Percentiles rank a stretch among this genome's conserved stretches.
Evolutionary conservation across 2,329 filamentous ascomycete genomes (phyloP).

Genomic region (Pseudogymnoascus sp.): DNA sequence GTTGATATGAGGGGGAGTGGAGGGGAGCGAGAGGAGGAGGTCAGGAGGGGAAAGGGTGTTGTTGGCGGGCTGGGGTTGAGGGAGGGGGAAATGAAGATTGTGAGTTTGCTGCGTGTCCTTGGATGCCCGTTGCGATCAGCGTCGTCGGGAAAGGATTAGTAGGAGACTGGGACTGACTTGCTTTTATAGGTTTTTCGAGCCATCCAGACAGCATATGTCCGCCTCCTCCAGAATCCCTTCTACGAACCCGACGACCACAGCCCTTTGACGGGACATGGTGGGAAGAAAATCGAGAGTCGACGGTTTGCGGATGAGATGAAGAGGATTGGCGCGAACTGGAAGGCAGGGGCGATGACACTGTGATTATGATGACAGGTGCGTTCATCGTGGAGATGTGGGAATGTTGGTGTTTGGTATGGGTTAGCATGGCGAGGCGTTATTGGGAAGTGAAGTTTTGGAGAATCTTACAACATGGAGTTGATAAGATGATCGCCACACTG

Average conservation of each 20-base stretch:
- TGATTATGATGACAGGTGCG: not conserved
- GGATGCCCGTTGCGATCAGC: not conserved
- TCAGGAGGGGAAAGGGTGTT: conserved; percentile 25
- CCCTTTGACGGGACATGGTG: conserved; percentile 46
- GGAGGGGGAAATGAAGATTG: conserved; percentile 82
- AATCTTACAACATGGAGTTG: not conserved
- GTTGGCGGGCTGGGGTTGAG: conserved; percentile 58
- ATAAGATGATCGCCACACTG: not conserved
- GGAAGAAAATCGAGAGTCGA: conserved; percentile 70
- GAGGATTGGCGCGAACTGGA: conserved; percentile 79
- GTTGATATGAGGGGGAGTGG: conserved; percentile 78
- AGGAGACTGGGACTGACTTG: conserved; percentile 13
- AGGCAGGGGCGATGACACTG: conserved; percentile 46
- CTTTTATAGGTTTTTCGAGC: conserved; percentile 67
- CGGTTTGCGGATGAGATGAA: conserved; percentile 77
- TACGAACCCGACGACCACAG: conserved; percentile 82
- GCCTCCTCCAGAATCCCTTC: conserved; percentile 87
- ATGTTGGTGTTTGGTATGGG: not conserved
- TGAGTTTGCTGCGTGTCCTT: conserved; percentile 32
- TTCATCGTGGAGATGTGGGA: not conserved
- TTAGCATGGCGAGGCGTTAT: conserved; percentile 6
- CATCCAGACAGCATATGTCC: conserved; percentile 86
- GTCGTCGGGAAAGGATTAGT: not conserved
- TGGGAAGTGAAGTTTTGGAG: not conserved
- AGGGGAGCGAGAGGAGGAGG: conserved; percentile 13